Conservation (phyloP, 1,284 basidiomycete genomes). For the Malassezia globosa region DNA sequence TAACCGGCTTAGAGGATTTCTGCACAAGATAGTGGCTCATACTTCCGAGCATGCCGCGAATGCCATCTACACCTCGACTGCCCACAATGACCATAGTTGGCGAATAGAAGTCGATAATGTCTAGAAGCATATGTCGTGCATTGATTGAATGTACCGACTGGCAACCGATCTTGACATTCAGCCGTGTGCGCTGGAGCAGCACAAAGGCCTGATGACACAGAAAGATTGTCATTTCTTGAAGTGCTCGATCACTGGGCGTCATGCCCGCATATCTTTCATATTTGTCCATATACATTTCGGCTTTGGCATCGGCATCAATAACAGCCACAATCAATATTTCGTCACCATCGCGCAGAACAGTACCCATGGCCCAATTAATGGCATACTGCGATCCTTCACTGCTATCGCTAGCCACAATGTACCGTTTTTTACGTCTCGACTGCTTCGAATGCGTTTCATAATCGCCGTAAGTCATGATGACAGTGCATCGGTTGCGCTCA, state of each 20-base stretch:
- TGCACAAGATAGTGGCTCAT: slow-evolving; percentile 94
- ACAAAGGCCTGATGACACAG: slow-evolving; percentile 72
- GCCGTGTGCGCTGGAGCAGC: slow-evolving; percentile 73
- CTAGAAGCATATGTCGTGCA: slow-evolving; percentile 75
- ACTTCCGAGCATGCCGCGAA: slow-evolving; percentile 92
- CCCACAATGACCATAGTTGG: slow-evolving; percentile 92
- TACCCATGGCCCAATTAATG: slow-evolving; percentile 64
- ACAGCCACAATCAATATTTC: slow-evolving; percentile 58
- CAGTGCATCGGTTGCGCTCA: slow-evolving; percentile 82
- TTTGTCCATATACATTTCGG: slow-evolving; percentile 45
- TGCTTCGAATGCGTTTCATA: slow-evolving; percentile 37
- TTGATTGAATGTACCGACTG: slow-evolving; percentile 89
- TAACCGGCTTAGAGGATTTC: slow-evolving; percentile 79
- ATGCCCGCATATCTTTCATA: slow-evolving; percentile 61
- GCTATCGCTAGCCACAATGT: slow-evolving; percentile 84
- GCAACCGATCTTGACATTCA: slow-evolving; percentile 75
- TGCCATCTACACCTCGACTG: slow-evolving; percentile 72
- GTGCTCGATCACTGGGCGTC: slow-evolving; percentile 77
- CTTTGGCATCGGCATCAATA: slow-evolving; percentile 78
- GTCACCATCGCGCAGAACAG: slow-evolving; percentile 86
- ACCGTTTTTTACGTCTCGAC: slow-evolving; percentile 58
- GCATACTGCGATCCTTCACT: slow-evolving; percentile 54
- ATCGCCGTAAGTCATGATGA: slow-evolving; percentile 63
- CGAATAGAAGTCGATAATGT: slow-evolving; percentile 76
- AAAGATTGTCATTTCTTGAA: slow-evolving; percentile 75